phyloP scores from a whole-genome alignment of 1,284 basidiomycete genomes.

The Anthracocystis panici-leucophaei region DNA sequence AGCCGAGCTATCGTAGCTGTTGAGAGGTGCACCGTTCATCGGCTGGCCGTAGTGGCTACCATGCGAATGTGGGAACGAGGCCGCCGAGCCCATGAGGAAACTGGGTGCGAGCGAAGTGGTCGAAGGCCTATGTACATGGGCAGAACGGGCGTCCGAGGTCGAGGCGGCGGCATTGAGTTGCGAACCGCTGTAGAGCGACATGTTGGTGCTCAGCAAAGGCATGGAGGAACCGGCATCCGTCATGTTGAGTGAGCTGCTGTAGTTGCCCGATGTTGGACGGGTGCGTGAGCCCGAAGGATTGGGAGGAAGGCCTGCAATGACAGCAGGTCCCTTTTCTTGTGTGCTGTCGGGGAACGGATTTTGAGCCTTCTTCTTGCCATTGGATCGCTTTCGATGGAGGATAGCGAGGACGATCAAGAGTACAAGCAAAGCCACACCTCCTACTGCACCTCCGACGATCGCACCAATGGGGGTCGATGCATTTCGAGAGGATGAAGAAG shows the following conservation, averaged over 20 bases:
- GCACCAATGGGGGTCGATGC: slow-evolving; percentile 23
- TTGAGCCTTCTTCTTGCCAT: slow-evolving; percentile 24
- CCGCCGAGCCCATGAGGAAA: slow-evolving; percentile 32
- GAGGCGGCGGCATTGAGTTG: slow-evolving; percentile 5
- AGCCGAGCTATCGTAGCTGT: slow-evolving; percentile 3
- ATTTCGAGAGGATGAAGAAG: slow-evolving; percentile 10
- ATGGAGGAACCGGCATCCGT: slow-evolving; percentile 29
- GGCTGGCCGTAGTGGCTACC: slow-evolving; percentile 19
- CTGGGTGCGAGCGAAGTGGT: slow-evolving; percentile 31
- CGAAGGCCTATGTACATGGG: slow-evolving; percentile 28
- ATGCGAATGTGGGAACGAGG: slow-evolving; percentile 31
- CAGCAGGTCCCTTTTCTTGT: slow-evolving; percentile 29
- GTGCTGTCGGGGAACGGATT: slow-evolving; percentile 28
- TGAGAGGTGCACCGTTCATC: background rate
- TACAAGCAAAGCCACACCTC: slow-evolving; percentile 25
- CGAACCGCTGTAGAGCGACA: slow-evolving; percentile 22
- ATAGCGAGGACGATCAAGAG: slow-evolving; percentile 18
- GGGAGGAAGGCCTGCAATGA: slow-evolving; percentile 36
- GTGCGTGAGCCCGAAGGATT: slow-evolving; percentile 25
- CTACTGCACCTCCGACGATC: slow-evolving; percentile 34
- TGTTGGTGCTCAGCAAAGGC: slow-evolving; percentile 22
- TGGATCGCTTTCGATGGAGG: slow-evolving; percentile 20
- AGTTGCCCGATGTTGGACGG: slow-evolving; percentile 24
- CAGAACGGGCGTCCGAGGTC: slow-evolving; percentile 18
- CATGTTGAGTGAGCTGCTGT: slow-evolving; percentile 30